Evolutionary conservation across 176 grass and related monocot genomes (phyloP).

Genomic region (Chrysopogon serrulatus): DNA sequence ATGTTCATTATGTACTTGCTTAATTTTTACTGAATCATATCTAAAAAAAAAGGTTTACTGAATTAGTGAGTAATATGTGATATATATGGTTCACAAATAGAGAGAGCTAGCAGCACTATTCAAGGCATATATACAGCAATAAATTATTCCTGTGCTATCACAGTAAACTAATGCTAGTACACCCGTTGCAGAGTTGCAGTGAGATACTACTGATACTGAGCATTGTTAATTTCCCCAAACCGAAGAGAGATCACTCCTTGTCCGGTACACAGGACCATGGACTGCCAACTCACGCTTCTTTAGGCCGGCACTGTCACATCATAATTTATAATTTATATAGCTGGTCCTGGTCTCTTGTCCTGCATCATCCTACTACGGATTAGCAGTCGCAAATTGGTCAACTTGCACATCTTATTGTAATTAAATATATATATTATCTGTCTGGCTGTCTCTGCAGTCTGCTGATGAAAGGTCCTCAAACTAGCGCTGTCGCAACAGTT

Average conservation of each 20-base stretch:
- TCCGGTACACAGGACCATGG: neutral
- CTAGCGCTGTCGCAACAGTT: neutral
- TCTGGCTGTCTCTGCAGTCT: neutral
- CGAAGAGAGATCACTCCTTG: neutral
- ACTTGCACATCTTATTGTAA: conserved; percentile 15
- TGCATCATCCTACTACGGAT: conserved; percentile 19
- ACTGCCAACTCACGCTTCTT: neutral
- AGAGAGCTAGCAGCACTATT: neutral
- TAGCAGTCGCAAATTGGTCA: conserved; percentile 23
- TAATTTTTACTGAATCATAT: neutral
- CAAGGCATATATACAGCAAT: neutral
- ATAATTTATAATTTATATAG: neutral
- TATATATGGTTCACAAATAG: neutral
- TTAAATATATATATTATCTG: conserved; percentile 5
- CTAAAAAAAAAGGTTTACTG: neutral
- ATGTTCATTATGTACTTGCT: neutral
- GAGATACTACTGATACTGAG: neutral
- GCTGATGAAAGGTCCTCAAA: neutral
- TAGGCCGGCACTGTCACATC: conserved; percentile 18
- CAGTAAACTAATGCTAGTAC: conserved; percentile 1
- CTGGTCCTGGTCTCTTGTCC: neutral
- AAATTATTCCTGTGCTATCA: neutral
- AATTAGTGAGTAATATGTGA: neutral
- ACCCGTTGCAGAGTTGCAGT: conserved; percentile 8
- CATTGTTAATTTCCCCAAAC: conserved; percentile 6